Percentiles rank a stretch among this genome's conserved stretches.
Evolutionary conservation across 106 monocot genomes (phyloP).

Genomic region (Vanilla planifolia): DNA sequence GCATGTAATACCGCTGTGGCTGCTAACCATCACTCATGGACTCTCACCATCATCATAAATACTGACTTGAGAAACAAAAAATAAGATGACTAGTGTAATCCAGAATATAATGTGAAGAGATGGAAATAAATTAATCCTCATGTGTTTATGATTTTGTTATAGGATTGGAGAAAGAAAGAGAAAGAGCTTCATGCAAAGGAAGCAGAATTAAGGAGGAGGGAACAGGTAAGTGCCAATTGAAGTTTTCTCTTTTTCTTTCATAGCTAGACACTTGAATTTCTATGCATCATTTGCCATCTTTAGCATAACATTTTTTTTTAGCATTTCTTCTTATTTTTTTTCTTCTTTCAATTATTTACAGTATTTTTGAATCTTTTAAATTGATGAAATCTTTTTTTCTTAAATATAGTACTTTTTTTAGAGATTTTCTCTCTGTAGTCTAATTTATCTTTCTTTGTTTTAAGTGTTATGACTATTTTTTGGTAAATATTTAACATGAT

Average conservation of each 20-base stretch:
- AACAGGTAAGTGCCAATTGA: constrained; percentile 50
- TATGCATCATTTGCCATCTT: background rate
- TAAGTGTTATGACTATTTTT: no score
- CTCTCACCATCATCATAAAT: background rate
- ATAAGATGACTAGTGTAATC: background rate
- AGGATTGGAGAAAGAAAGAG: constrained; percentile 72
- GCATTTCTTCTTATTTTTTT: background rate
- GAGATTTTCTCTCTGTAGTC: no score
- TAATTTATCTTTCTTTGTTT: no score
- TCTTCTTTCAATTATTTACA: no score
- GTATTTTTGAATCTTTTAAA: no score
- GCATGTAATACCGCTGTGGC: background rate
- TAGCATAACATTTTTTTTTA: background rate
- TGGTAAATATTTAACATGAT: no score
- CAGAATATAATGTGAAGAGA: background rate
- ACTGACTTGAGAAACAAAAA: background rate
- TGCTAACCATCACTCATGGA: background rate
- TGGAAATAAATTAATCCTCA: background rate
- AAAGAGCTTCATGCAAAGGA: constrained; percentile 82
- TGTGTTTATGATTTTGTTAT: constrained; percentile 5
- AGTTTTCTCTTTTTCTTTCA: background rate
- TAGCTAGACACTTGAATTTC: background rate
- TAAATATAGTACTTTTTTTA: no score
- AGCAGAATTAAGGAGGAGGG: constrained; percentile 75
- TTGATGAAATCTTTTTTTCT: no score